Conservation (phyloP, 345 rosid species). For the Eucalyptus caleyi region DNA sequence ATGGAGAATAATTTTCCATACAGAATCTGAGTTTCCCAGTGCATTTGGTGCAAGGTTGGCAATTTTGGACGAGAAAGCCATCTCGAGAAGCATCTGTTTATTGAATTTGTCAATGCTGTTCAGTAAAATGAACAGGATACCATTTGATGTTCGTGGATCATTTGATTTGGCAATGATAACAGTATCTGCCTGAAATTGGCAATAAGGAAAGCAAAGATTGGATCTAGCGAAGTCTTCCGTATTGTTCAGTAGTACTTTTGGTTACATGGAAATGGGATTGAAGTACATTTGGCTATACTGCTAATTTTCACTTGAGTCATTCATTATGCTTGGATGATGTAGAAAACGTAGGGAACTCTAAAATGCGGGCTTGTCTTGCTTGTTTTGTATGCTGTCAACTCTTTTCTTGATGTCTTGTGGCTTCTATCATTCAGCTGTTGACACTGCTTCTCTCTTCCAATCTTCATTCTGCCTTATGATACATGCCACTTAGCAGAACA, state of each 20-base stretch:
- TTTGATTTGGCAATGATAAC: not conserved
- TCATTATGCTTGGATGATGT: not conserved
- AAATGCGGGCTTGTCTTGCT: not conserved
- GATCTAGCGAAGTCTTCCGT: not conserved
- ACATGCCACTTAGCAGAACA: not conserved
- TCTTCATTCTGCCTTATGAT: not conserved
- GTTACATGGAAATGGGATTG: not conserved
- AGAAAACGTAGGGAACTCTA: not conserved
- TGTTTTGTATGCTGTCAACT: not conserved
- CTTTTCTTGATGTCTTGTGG: not conserved
- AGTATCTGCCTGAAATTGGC: not conserved
- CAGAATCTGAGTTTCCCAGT: not conserved
- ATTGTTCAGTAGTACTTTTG: not conserved
- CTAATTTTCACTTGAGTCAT: not conserved
- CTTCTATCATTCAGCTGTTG: not conserved
- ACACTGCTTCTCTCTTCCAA: not conserved
- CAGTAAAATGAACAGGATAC: not conserved
- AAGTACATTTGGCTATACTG: not conserved
- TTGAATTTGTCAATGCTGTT: not conserved
- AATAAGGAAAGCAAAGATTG: not conserved
- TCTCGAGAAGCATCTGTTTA: not conserved
- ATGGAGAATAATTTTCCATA: not conserved
- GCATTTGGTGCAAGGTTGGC: not conserved
- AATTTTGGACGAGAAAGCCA: not conserved
- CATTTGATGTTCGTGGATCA: not conserved